These are phyloP conservation scores for Dalechampia spathulata DNA, from an alignment of 441 rosid genomes.

Conservation along the genomic window DNA sequence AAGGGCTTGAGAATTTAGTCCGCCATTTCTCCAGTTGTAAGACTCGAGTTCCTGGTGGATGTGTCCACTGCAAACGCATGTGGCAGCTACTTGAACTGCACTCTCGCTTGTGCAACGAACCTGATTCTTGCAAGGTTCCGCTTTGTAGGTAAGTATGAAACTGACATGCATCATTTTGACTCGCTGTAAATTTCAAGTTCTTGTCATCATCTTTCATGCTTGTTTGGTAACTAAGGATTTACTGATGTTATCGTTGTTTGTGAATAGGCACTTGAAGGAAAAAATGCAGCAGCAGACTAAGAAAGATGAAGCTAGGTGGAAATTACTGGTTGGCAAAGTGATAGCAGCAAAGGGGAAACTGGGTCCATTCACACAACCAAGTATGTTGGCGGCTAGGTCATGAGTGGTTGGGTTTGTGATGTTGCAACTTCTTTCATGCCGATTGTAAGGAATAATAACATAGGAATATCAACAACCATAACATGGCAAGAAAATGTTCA, in stretches of 20 bases:
- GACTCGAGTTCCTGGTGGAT: constrained; percentile 63
- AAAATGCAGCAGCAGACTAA: constrained; percentile 57
- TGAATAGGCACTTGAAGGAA: constrained; percentile 51
- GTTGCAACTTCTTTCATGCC: too few relatives aligned
- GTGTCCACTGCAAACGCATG: constrained; percentile 71
- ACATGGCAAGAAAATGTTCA: too few relatives aligned
- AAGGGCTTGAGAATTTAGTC: constrained; percentile 63
- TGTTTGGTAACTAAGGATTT: too few relatives aligned
- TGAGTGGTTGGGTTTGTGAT: too few relatives aligned
- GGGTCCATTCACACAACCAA: constrained; percentile 52
- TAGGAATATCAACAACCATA: too few relatives aligned
- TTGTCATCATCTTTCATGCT: too few relatives aligned
- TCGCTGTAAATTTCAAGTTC: too few relatives aligned
- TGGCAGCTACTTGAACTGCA: constrained; percentile 92
- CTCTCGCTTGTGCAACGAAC: constrained; percentile 64
- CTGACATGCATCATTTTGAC: not conserved
- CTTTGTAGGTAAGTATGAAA: constrained; percentile 58
- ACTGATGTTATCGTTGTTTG: not conserved
- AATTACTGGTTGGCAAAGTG: constrained; percentile 56
- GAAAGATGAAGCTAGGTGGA: constrained; percentile 69
- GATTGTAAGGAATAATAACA: too few relatives aligned
- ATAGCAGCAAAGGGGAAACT: constrained; percentile 42
- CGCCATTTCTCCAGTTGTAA: constrained; percentile 76
- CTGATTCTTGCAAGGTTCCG: constrained; percentile 74
- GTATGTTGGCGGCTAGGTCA: too few relatives aligned